Evolutionary conservation across 805 yeast genomes (phyloP), one percentile per base, ranked within the genome.

Genomic region (Tetrapisispora iriomotensis): DNA sequence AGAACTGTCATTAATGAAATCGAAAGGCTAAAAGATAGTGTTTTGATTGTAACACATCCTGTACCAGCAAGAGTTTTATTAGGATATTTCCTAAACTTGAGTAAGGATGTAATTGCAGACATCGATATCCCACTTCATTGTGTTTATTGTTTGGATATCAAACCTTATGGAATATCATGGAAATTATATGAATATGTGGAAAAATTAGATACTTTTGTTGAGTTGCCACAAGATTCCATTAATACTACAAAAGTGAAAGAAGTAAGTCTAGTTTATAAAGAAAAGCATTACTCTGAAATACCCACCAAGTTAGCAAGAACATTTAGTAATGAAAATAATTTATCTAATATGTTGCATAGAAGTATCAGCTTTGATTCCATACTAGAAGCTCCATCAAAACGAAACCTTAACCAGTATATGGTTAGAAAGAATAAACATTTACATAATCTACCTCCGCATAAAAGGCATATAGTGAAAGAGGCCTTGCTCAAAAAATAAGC

Each of bases 91-190:
- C 68, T 90, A 70, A 90, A 88, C 54, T 66, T 92, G 43, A 77
- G 79, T 45, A 73, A 79, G 50, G 82, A 83, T 29, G 70, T 85
- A 0, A 82, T 90, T 43, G 87, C 95, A 1, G 94, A 84, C 50
- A 70, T 90, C 46, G 96, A 90, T 60, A 88, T 90, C 7, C 97
- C 97, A 5, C 66, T 90, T 39, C 96, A 90, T 56, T 83, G 95
- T 8, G 76, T 90, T 8, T 90, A 87, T 56, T 74, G 90, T 43
- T 71, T 90, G 45, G 96, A 90, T 54, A 86, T 90, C 37, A 85
- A 84, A 58, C 96, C 97, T 0, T 90, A 87, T 60, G 97, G 97
- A 2, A 94, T 92, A 3, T 92, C 87, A 44, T 90, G 95, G 85
- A 74, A 82, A 10, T 68, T 88, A 57, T 90, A 80, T 62, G 95